A percentile compares a stretch with the other conserved stretches of the same genome.
These are phyloP conservation scores for Veloboletus limbatus DNA, from an alignment of 1,284 basidiomycete genomes.

Conservation along the genomic window DNA sequence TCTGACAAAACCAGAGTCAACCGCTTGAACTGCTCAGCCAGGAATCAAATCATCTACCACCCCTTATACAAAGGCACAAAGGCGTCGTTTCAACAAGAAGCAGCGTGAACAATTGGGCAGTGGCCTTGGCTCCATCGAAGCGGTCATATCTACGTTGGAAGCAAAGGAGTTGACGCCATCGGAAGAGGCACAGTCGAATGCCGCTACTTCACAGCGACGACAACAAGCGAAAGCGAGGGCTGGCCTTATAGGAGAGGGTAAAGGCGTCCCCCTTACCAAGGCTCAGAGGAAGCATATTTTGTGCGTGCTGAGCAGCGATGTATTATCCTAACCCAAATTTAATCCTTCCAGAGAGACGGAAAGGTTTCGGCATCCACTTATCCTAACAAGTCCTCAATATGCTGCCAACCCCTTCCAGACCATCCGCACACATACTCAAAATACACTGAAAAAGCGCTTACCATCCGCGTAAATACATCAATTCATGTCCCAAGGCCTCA, in stretches of 20 bases:
- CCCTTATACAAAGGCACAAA: slow-evolving; percentile 76
- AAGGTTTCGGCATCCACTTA: slow-evolving; percentile 65
- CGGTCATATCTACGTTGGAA: slow-evolving; percentile 53
- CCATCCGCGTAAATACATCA: slow-evolving; percentile 5
- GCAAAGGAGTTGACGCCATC: slow-evolving; percentile 29
- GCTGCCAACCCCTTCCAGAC: slow-evolving; percentile 72
- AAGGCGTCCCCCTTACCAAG: slow-evolving; percentile 56
- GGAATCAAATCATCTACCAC: slow-evolving; percentile 52
- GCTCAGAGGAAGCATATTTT: slow-evolving; percentile 66
- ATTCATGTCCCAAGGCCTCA: neutral
- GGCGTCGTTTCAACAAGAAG: slow-evolving; percentile 67
- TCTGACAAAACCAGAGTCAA: neutral
- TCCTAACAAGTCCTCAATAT: slow-evolving; percentile 67
- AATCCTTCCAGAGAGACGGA: slow-evolving; percentile 55
- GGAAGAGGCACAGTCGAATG: slow-evolving; percentile 21
- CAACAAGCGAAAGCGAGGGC: slow-evolving; percentile 30
- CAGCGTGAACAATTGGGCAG: slow-evolving; percentile 66
- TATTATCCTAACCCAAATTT: slow-evolving; percentile 8
- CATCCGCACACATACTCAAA: slow-evolving; percentile 76
- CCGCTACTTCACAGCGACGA: slow-evolving; percentile 1
- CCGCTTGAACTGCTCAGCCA: slow-evolving; percentile 30
- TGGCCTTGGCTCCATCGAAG: slow-evolving; percentile 57
- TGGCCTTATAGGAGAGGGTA: slow-evolving; percentile 70
- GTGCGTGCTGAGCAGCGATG: slow-evolving; percentile 45
- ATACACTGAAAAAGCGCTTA: slow-evolving; percentile 62